Percentiles rank a stretch among this genome's conserved stretches.
Conservation (phyloP, 306 rosid genomes). For the Casuarina glauca region DNA sequence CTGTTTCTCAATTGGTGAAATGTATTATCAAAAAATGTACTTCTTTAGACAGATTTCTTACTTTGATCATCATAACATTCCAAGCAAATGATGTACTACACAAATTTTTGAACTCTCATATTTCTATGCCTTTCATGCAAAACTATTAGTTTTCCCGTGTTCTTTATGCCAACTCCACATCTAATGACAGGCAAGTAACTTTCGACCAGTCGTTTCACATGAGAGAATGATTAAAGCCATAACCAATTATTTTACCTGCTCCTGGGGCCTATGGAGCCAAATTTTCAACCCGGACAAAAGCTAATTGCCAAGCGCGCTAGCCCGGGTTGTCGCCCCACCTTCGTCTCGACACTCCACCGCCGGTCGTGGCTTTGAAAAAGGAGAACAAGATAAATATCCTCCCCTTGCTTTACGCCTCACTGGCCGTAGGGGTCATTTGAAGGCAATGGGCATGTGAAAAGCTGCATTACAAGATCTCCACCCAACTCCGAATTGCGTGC, state of each 20-base stretch:
- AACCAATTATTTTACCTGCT: background rate
- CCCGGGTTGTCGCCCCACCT: background rate
- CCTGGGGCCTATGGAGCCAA: background rate
- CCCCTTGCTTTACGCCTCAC: no score
- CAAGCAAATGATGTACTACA: no score
- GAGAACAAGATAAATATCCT: slow-evolving; percentile 15
- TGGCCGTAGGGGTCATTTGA: slow-evolving; percentile 22
- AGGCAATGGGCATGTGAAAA: slow-evolving; percentile 27
- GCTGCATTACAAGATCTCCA: slow-evolving; percentile 19
- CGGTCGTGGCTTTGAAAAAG: slow-evolving; percentile 39
- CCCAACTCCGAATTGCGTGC: slow-evolving; percentile 20
- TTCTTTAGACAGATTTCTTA: no score
- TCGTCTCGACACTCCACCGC: slow-evolving; percentile 29
- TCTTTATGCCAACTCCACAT: no score
- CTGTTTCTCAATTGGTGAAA: background rate
- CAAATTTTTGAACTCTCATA: no score
- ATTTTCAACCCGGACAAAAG: slow-evolving; percentile 33
- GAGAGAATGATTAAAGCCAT: background rate
- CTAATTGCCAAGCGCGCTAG: slow-evolving; percentile 5
- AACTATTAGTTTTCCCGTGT: no score
- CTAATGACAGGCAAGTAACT: no score
- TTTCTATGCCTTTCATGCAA: no score
- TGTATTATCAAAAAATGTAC: background rate
- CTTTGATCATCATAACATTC: no score
- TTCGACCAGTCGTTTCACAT: background rate